phyloP scores from a whole-genome alignment of 768 basidiomycete genomes.

The Lentinula boryana region DNA sequence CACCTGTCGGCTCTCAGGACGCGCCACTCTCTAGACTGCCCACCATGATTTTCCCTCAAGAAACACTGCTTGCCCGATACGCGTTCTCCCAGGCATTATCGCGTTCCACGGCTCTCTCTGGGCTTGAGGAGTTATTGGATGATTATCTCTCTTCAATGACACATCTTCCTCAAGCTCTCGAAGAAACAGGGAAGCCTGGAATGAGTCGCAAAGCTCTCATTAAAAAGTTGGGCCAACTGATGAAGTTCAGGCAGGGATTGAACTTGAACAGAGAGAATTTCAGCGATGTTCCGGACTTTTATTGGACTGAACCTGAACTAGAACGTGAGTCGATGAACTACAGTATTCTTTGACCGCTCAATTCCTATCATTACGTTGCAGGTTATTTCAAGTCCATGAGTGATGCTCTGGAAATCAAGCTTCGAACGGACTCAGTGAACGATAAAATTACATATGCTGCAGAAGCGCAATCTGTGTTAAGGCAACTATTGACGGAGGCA shows the following conservation, averaged over 20 bases:
- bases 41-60: slow-evolving; percentile 52
- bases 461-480: slow-evolving; percentile 82
- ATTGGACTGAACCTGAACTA: slow-evolving; percentile 90
- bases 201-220: slow-evolving; percentile 79
- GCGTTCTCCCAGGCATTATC: slow-evolving; percentile 90
- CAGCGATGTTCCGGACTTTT: slow-evolving; percentile 85
- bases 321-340: slow-evolving; percentile 47
- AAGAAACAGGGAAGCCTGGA: slow-evolving; percentile 78
- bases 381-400: slow-evolving; percentile 83
- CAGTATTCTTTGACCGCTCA: background rate
- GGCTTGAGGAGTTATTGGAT: slow-evolving; percentile 80
- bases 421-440: slow-evolving; percentile 76
- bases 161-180: slow-evolving; percentile 67
- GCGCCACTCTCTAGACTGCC: slow-evolving; percentile 39
- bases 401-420: slow-evolving; percentile 79
- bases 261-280: slow-evolving; percentile 90
- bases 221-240: slow-evolving; percentile 85
- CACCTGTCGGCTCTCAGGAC: slow-evolving; percentile 49
- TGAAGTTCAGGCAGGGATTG: slow-evolving; percentile 88
- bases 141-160: slow-evolving; percentile 81
- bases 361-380: slow-evolving; percentile 16
- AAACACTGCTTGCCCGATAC: slow-evolving; percentile 81
- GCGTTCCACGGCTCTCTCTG: slow-evolving; percentile 82
- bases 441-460: slow-evolving; percentile 91
- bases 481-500: slow-evolving; percentile 87